Evolutionary conservation across 495 filamentous ascomycete genomes (phyloP), one percentile per base, ranked within the genome.

Genomic region (Neurospora pannonica): DNA sequence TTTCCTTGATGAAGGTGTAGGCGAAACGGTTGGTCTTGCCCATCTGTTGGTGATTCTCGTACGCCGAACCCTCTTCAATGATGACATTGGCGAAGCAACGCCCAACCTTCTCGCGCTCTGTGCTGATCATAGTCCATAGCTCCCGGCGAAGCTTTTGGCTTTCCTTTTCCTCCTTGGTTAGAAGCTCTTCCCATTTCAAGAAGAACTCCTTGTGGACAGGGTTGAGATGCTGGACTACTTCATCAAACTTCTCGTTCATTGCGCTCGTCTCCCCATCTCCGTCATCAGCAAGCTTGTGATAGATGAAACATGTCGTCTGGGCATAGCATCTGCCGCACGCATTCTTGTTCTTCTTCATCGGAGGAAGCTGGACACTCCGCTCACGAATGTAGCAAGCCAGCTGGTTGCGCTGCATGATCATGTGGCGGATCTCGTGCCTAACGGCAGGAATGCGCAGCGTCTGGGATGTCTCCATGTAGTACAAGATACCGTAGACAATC

Each of bases 371-470:
- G 43, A 92, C 88, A 71, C 90, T 88, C 62, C 93, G 89, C 72
- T 94, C 90, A n/a, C 92, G 90, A 38, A 97, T 88, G 81, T 92
- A 95, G 71, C 90, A 91, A 10, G 94, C 93, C 11, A 99, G 83
- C 67, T 91, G 89, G 80, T 99, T 99, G n/a, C 96, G 92, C 78
- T 95, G 91, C 84, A 97, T 94, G 72, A 99, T 91, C 94, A 99
- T 97, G 71, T 97, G 94, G 21, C 93, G 88, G 70, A 98, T 87
- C 78, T 98, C 96, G 78, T 92, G 90, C 13, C 93, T 88, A 72
- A 98, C 87, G 4, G 92, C 89, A 2, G 93, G 93, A 37, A 99
- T 93, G 28, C 94, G 91, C 60, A 93, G 87, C 9, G 91, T 97
- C 76, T 94, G 91, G 1, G 92, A 93, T 13, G 90, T 92, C 77